A percentile compares a stretch with the other conserved stretches of the same genome.
These are phyloP conservation scores for Trichophaea hybrida DNA, from an alignment of 2,329 filamentous ascomycete species.

Conservation along the genomic window DNA sequence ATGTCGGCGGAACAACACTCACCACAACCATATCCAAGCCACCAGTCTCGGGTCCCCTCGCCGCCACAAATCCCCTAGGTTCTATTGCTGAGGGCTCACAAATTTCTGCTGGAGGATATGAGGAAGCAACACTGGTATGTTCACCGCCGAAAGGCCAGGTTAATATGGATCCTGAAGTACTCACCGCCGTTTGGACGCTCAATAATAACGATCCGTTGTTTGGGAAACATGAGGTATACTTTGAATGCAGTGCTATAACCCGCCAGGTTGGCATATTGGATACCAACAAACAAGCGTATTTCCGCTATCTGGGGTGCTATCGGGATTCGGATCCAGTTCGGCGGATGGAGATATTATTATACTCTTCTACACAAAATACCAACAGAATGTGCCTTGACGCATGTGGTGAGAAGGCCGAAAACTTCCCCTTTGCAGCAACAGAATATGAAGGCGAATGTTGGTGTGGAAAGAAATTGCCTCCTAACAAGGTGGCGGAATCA, in stretches of 20 bases:
- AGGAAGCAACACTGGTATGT: constrained; percentile 41
- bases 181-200: constrained; percentile 42
- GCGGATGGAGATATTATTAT: constrained; percentile 36
- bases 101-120: constrained; percentile 38
- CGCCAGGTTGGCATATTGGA: constrained; percentile 40
- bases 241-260: constrained; percentile 39
- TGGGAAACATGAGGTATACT: constrained; percentile 41
- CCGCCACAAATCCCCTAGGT: constrained; percentile 42
- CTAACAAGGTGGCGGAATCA: constrained; percentile 33
- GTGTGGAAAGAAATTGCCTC: constrained; percentile 39
- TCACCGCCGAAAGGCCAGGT: constrained; percentile 43
- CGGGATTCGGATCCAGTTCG: constrained; percentile 43
- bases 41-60: constrained; percentile 41
- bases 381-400: constrained; percentile 36
- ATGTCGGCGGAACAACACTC: constrained; percentile 37
- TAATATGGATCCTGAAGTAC: constrained; percentile 34
- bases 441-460: constrained; percentile 42
- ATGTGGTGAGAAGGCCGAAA: constrained; percentile 31
- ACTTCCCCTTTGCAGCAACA: constrained; percentile 40
- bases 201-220: constrained; percentile 42
- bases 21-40: constrained; percentile 48
- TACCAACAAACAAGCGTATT: constrained; percentile 35
- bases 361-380: constrained; percentile 34
- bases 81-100: constrained; percentile 42
- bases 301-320: constrained; percentile 42